Percentiles rank a stretch among this genome's conserved stretches.
Evolutionary conservation across 2,329 filamentous ascomycete genomes (phyloP).

Genomic region (Sphaceloma murrayae): DNA sequence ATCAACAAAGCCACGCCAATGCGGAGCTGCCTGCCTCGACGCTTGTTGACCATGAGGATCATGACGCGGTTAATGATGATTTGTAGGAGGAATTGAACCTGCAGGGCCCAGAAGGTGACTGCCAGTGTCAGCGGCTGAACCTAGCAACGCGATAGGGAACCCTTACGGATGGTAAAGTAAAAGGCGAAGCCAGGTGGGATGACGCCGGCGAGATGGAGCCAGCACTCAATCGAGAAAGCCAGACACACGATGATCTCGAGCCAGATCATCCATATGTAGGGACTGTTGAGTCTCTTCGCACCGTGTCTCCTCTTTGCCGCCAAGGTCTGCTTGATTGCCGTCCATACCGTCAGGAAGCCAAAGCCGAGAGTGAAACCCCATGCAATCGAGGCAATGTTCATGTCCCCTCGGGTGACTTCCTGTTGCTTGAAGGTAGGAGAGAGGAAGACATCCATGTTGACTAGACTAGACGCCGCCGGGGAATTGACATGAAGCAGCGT

Average conservation of each 20-base stretch:
- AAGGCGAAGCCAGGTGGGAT: constrained; percentile 13
- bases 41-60: constrained; percentile 22
- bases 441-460: constrained; percentile 17
- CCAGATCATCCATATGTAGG: constrained; percentile 40
- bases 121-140: not conserved
- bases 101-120: constrained; percentile 24
- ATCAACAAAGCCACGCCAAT: constrained; percentile 31
- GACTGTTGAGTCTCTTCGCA: constrained; percentile 31
- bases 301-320: constrained; percentile 20
- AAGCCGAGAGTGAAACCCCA: constrained; percentile 35
- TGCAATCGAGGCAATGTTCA: constrained; percentile 18
- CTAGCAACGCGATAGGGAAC: too few relatives aligned
- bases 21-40: constrained; percentile 28
- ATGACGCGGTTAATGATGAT: constrained; percentile 32
- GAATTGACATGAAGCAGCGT: too few relatives aligned
- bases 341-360: constrained; percentile 34
- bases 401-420: constrained; percentile 17
- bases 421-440: constrained; percentile 16
- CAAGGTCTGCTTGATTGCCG: constrained; percentile 30
- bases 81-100: constrained; percentile 24
- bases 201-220: constrained; percentile 24
- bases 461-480: too few relatives aligned
- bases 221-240: constrained; percentile 35
- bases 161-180: constrained; percentile 10
- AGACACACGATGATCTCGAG: constrained; percentile 37